phyloP scores from a whole-genome alignment of 2,329 filamentous ascomycete species.

The Scytalidium sp. region DNA sequence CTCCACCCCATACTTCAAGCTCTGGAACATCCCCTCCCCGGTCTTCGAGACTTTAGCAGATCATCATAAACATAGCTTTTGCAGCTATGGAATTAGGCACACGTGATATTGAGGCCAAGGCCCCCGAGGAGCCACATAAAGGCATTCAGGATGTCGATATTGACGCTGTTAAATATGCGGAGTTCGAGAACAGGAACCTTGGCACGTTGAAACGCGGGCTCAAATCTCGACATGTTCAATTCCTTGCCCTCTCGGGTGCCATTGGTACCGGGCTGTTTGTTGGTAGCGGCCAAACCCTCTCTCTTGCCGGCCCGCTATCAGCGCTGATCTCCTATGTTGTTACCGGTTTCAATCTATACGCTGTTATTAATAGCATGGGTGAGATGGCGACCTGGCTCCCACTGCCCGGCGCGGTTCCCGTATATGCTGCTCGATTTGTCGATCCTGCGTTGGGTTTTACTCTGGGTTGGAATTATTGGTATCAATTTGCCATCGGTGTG shows the following conservation, averaged over 20 bases:
- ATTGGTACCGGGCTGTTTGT: slow-evolving; percentile 44
- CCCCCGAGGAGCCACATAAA: not conserved
- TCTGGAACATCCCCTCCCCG: too few species aligned
- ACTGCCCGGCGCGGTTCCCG: slow-evolving; percentile 28
- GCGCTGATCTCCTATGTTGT: slow-evolving; percentile 38
- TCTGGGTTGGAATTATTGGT: slow-evolving; percentile 5
- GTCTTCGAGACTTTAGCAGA: too few species aligned
- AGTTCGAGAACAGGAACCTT: not conserved
- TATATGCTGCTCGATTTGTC: slow-evolving; percentile 12
- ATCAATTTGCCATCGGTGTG: slow-evolving; percentile 41
- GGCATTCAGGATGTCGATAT: not conserved
- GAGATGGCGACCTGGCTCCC: slow-evolving; percentile 38
- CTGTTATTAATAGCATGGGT: slow-evolving; percentile 38
- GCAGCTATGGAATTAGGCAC: not conserved
- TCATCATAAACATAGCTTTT: too few species aligned
- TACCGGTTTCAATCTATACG: slow-evolving; percentile 46
- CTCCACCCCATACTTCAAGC: too few species aligned
- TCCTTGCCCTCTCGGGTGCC: slow-evolving; percentile 38
- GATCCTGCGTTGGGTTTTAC: slow-evolving; percentile 14
- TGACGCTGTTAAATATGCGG: not conserved
- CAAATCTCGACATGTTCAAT: slow-evolving; percentile 40
- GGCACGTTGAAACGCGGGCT: slow-evolving; percentile 13
- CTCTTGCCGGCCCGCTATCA: slow-evolving; percentile 38
- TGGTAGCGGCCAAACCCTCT: slow-evolving; percentile 40
- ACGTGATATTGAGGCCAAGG: not conserved